A percentile compares a stretch with the other conserved stretches of the same genome.
Evolutionary conservation across 768 basidiomycete genomes (phyloP).

Genomic region (Suillus fuscotomentosus): DNA sequence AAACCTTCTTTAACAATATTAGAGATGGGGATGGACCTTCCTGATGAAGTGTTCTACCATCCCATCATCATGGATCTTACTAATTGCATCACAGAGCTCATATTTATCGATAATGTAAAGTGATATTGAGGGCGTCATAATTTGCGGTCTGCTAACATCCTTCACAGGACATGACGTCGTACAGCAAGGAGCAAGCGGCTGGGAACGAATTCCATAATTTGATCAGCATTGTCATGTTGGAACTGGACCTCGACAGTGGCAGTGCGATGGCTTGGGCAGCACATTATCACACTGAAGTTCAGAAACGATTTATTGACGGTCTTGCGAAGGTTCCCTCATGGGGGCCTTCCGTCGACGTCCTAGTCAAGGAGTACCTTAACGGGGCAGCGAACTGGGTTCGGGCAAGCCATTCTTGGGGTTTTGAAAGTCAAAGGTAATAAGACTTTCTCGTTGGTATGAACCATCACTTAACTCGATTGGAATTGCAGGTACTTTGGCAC

Average conservation of each 20-base stretch:
- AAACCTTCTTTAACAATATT: slow-evolving; percentile 27
- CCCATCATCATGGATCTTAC: slow-evolving; percentile 10
- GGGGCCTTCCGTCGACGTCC: slow-evolving; percentile 21
- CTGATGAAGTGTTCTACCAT: slow-evolving; percentile 34
- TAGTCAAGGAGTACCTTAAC: slow-evolving; percentile 23
- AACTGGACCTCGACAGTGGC: slow-evolving; percentile 20
- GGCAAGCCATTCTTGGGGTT: slow-evolving; percentile 26
- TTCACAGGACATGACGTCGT: slow-evolving; percentile 34
- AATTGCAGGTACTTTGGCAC: slow-evolving; percentile 27
- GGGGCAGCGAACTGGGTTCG: slow-evolving; percentile 25
- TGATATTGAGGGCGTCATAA: neutral
- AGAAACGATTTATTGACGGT: slow-evolving; percentile 19
- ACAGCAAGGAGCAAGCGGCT: slow-evolving; percentile 33
- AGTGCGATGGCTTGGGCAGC: slow-evolving; percentile 27
- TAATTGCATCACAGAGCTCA: slow-evolving; percentile 15
- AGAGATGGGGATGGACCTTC: slow-evolving; percentile 32
- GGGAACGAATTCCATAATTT: slow-evolving; percentile 35
- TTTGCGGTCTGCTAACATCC: neutral
- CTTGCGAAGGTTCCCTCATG: slow-evolving; percentile 26
- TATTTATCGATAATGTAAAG: slow-evolving; percentile 24
- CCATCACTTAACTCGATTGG: neutral
- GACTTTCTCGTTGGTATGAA: neutral
- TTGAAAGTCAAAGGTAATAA: slow-evolving; percentile 17
- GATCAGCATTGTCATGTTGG: slow-evolving; percentile 33
- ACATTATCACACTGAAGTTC: slow-evolving; percentile 11